Evolutionary conservation across 2,329 filamentous ascomycete genomes (phyloP), one percentile per base, ranked within the genome.

Genomic region (Kalaharituber pfeilii): DNA sequence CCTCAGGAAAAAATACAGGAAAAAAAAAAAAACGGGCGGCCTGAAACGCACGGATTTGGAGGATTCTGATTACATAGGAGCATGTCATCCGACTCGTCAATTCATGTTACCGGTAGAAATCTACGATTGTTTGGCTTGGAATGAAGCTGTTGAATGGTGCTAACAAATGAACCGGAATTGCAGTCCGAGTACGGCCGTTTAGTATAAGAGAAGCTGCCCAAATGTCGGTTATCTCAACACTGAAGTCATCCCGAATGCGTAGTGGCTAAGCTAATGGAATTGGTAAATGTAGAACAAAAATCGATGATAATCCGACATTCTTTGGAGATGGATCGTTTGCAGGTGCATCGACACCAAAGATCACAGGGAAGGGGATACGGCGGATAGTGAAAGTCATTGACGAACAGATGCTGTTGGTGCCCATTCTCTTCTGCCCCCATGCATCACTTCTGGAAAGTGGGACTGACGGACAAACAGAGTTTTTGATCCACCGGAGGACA

Each of bases 401-500:
- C 66, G 88, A 95, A 67, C 84, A 85, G 65, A 96, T 91, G 72
- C 72, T 98, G 91, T 96, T 77, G 63, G 86, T 75, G 51, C 49
- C 20, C 33, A 58, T 61, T 49, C 64, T 22, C 47, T 27, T 27
- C 18, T 1, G 29, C 15, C n/a, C n/a, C 22, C 39, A 5, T 47
- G 13, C 22, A 47, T 47, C 6, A 15, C 8, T 6, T 15, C 49
- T 49, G 36, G n/a, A 24, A 49, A 33, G 54, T 33, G 44, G 51
- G 59, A 62, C 25, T 11, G 27, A 52, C n/a, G 8, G 58, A 51
- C 56, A 22, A 62, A 47, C 61, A 96, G 91, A 67, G 81, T 98
- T 28, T 98, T 98, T 68, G 91, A 98, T 64, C 91, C 91, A 6
- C 91, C 91, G 42, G 91, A 98, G 69, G 88, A 96, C 66, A 94